Evolutionary conservation across 148 eudicot genomes (phyloP).

Genomic region (Rhododendron simsii): DNA sequence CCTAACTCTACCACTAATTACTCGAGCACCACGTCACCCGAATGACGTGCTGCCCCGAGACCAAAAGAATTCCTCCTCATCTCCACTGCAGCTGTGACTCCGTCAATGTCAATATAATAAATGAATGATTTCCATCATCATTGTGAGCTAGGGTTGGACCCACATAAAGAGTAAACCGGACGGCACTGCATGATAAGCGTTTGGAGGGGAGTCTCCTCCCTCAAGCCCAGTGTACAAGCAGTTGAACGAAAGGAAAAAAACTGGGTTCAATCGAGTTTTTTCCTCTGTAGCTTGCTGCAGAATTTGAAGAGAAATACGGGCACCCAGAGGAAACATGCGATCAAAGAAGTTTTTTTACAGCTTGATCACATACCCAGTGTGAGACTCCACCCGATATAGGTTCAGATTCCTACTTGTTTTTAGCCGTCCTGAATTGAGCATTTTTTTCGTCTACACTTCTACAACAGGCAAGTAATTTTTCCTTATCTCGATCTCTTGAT

Average conservation of each 20-base stretch:
- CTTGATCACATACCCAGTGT: neutral
- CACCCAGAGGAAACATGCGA: neutral
- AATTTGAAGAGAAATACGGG: neutral
- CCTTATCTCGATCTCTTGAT: neutral
- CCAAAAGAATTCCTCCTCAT: too few species aligned
- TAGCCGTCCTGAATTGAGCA: neutral
- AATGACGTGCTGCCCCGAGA: too few species aligned
- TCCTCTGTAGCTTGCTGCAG: neutral
- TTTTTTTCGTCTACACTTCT: neutral
- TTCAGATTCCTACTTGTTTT: neutral
- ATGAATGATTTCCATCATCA: too few species aligned
- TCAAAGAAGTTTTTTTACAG: neutral
- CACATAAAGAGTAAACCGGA: neutral
- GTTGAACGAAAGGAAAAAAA: neutral
- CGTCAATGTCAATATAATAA: too few species aligned
- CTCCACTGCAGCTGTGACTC: too few species aligned
- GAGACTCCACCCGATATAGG: neutral
- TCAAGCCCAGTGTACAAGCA: neutral
- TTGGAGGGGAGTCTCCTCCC: neutral
- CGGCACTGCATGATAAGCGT: neutral
- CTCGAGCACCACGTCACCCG: too few species aligned
- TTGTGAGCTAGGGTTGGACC: neutral
- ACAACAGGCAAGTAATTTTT: neutral
- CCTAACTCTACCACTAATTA: rapidly evolving
- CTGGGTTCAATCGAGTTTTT: neutral